Evolutionary conservation across 176 grass and related monocot genomes (phyloP).

Genomic region (Eremochloa ophiuroides): DNA sequence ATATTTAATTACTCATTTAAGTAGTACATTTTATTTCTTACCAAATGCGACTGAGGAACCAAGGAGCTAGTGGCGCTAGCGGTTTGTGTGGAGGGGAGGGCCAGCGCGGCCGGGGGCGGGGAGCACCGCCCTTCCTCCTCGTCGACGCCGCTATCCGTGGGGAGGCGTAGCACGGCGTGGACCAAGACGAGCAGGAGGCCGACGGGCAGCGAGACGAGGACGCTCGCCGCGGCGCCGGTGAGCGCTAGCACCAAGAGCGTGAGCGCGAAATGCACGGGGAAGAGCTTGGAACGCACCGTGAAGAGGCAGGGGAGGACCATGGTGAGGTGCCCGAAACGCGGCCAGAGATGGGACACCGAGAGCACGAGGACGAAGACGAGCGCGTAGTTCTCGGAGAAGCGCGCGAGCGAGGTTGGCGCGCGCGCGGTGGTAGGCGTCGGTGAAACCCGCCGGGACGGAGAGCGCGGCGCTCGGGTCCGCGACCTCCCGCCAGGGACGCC

Average conservation of each 20-base stretch:
- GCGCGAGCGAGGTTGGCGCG: constrained; percentile 56
- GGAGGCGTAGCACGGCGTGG: constrained; percentile 48
- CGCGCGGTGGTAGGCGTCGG: constrained; percentile 48
- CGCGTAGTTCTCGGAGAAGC: constrained; percentile 85
- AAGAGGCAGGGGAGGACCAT: constrained; percentile 65
- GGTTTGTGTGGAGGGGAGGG: background rate
- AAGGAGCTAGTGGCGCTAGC: background rate
- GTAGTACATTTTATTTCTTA: no score
- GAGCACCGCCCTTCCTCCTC: constrained; percentile 57
- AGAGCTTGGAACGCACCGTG: constrained; percentile 37
- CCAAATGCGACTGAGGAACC: no score
- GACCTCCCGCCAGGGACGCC: constrained; percentile 72
- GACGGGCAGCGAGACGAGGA: constrained; percentile 56
- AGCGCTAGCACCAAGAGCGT: constrained; percentile 63
- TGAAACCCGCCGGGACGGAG: constrained; percentile 40
- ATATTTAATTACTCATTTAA: no score
- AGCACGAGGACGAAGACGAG: constrained; percentile 59
- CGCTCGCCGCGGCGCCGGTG: constrained; percentile 49
- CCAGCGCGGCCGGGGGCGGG: constrained; percentile 23
- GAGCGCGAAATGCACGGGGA: constrained; percentile 16
- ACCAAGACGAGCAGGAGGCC: constrained; percentile 44
- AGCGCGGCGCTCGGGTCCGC: constrained; percentile 35
- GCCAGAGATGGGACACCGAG: constrained; percentile 69
- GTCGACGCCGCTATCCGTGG: constrained; percentile 39
- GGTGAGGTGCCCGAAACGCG: constrained; percentile 51